Evolutionary conservation across 495 filamentous ascomycete genomes (phyloP).

Genomic region (Hypoxylon trugodes): DNA sequence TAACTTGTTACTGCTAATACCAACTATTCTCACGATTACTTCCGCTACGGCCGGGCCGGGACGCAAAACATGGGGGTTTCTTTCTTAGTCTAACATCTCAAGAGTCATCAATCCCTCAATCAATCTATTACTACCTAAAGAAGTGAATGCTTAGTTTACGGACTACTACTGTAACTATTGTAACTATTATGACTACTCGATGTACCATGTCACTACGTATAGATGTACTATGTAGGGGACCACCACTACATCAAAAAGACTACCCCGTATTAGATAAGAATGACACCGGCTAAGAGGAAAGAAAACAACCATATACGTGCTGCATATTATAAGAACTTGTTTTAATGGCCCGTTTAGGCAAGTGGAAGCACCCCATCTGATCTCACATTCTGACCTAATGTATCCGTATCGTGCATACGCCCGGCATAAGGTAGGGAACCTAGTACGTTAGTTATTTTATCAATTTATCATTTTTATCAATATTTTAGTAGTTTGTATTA

Average conservation of each 20-base stretch:
- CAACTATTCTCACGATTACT: neutral
- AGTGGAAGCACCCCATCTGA: conserved; percentile 39
- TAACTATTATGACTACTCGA: no score
- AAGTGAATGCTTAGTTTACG: no score
- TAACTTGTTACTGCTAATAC: neutral
- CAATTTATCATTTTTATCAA: conserved; percentile 28
- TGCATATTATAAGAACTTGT: neutral
- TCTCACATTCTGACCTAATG: conserved; percentile 39
- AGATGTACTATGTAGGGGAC: no score
- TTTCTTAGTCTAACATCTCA: no score
- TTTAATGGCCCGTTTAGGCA: conserved; percentile 29
- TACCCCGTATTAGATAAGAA: conserved; percentile 23
- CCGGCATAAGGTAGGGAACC: conserved; percentile 40
- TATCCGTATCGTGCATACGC: conserved; percentile 44
- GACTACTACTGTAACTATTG: no score
- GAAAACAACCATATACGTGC: no score
- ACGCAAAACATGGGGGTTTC: no score
- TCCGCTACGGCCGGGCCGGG: conserved; percentile 45
- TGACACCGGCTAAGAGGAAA: conserved; percentile 13
- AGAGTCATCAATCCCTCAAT: no score
- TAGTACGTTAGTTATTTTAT: conserved; percentile 25
- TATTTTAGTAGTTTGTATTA: no score
- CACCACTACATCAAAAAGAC: no score
- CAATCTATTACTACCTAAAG: no score
- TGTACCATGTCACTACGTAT: no score